These are phyloP conservation scores for Pelargonium cotyledonis DNA, from an alignment of 441 rosid species.

Conservation along the genomic window DNA sequence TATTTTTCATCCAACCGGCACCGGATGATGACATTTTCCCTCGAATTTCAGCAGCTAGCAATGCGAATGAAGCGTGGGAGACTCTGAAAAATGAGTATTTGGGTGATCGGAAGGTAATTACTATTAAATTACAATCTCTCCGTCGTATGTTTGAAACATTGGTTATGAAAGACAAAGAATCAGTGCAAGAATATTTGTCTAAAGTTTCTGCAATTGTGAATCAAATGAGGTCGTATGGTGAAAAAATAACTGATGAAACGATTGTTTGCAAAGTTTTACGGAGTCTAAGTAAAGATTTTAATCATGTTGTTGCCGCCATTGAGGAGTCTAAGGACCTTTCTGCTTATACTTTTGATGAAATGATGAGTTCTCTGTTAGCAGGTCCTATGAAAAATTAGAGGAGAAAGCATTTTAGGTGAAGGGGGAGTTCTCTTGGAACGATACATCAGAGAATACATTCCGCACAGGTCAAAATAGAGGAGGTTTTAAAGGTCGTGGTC, in stretches of 20 bases:
- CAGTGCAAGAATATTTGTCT: background rate
- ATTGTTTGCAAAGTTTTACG: background rate
- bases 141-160: background rate
- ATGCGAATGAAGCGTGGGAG: background rate
- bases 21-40: background rate
- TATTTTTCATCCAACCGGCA: background rate
- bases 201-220: background rate
- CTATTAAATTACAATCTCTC: background rate
- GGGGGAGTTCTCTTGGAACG: background rate
- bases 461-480: too few relatives aligned
- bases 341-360: background rate
- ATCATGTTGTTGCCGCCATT: background rate
- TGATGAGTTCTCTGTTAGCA: conserved; percentile 12
- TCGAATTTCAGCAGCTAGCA: background rate
- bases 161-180: background rate
- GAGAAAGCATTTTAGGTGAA: conserved; percentile 1
- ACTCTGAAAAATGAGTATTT: background rate
- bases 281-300: conserved; percentile 2
- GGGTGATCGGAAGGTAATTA: background rate
- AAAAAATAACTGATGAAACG: background rate
- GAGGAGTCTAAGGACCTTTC: conserved; percentile 11
- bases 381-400: background rate
- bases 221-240: conserved; percentile 5
- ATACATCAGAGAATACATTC: background rate
- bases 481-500: background rate